Percentiles rank a stretch among this genome's conserved stretches.
Conservation (phyloP, 495 filamentous ascomycete genomes). For the Gamarada debralockiae region DNA sequence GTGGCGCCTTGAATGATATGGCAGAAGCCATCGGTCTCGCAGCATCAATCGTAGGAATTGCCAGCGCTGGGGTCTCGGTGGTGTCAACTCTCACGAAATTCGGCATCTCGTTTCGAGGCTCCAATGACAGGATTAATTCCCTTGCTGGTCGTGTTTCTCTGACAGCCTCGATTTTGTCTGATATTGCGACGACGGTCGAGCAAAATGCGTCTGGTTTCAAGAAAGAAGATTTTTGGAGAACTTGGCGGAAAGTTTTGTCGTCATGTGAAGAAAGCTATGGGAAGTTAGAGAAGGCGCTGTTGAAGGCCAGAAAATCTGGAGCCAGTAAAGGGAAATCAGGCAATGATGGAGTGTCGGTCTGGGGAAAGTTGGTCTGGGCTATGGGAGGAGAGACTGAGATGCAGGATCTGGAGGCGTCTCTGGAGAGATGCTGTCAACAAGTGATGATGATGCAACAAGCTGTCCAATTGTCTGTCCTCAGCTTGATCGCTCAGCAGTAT, state of each 20-base stretch:
- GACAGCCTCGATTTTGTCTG: neutral
- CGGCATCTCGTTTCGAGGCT: neutral
- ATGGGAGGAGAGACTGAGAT: neutral
- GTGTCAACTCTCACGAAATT: neutral
- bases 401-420: neutral
- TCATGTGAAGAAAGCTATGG: neutral
- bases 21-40: slow-evolving; percentile 2
- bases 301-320: neutral
- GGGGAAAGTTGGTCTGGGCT: neutral
- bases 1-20: neutral
- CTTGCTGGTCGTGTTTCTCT: neutral
- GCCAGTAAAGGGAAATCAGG: neutral
- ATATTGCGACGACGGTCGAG: neutral
- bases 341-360: neutral
- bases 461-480: neutral
- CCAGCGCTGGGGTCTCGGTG: slow-evolving; percentile 2
- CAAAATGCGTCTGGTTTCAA: neutral
- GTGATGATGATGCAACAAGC: slow-evolving; percentile 6
- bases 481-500: neutral
- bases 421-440: neutral
- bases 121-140: neutral
- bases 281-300: neutral
- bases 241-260: neutral
- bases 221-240: neutral
- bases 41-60: slow-evolving; percentile 1